Conservation (phyloP, 345 rosid genomes). For the Euphorbia tirucalli region DNA sequence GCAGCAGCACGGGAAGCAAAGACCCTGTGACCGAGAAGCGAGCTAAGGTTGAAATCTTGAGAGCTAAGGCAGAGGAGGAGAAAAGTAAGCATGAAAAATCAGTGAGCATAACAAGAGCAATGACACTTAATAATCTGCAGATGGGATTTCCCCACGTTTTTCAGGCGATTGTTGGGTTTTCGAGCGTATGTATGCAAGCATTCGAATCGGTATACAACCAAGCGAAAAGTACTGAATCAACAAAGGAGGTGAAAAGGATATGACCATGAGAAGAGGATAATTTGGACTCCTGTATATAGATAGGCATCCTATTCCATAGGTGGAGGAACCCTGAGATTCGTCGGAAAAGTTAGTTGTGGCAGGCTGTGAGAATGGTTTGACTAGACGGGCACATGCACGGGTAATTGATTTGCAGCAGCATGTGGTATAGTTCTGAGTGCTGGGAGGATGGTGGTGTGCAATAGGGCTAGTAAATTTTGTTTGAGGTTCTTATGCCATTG, state of each 20-base stretch:
- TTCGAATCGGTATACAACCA: slow-evolving; percentile 78
- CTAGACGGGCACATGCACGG: too few relatives aligned
- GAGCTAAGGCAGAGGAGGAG: slow-evolving; percentile 81
- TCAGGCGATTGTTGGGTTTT: slow-evolving; percentile 87
- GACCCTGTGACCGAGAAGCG: slow-evolving; percentile 63
- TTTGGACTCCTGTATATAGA: slow-evolving; percentile 28
- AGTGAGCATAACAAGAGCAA: slow-evolving; percentile 66
- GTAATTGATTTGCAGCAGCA: too few relatives aligned
- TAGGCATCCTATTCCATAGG: slow-evolving; percentile 11
- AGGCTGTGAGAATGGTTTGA: not conserved
- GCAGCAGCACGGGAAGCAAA: slow-evolving; percentile 33
- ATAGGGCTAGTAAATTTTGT: slow-evolving; percentile 13
- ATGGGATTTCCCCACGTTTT: slow-evolving; percentile 91
- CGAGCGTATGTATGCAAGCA: slow-evolving; percentile 87
- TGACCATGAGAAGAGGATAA: slow-evolving; percentile 44
- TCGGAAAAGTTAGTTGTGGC: slow-evolving; percentile 4
- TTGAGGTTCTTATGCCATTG: not conserved
- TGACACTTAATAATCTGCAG: slow-evolving; percentile 84
- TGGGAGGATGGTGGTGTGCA: not conserved
- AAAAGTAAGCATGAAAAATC: slow-evolving; percentile 74
- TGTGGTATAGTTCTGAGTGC: not conserved
- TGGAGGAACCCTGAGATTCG: too few relatives aligned
- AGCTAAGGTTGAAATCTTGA: slow-evolving; percentile 55
- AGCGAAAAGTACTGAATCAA: slow-evolving; percentile 49
- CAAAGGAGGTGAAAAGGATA: slow-evolving; percentile 51